Conservation (phyloP, 164 flowering plant species). For the Annona squamosa region DNA sequence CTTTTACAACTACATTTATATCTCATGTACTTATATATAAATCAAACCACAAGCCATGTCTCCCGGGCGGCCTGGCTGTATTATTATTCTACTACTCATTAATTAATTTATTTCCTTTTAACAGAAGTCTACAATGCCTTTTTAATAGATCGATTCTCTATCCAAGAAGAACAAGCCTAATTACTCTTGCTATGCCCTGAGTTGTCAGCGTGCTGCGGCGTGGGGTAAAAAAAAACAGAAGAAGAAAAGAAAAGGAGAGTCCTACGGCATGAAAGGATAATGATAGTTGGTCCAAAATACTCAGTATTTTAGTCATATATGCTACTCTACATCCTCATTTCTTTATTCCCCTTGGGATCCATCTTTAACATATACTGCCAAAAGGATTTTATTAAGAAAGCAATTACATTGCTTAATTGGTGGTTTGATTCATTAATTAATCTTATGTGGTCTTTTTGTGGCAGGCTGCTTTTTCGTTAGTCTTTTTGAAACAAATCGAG, state of each 20-base stretch:
- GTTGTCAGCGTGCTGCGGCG: slow-evolving; percentile 5
- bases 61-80: neutral
- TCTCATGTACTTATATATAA: neutral
- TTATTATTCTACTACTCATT: slow-evolving; percentile 3
- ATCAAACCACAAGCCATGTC: neutral
- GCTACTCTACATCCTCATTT: neutral
- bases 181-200: neutral
- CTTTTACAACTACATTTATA: neutral
- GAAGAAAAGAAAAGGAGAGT: too few species aligned
- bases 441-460: neutral
- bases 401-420: neutral
- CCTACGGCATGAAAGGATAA: slow-evolving; percentile 11
- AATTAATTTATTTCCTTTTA: neutral
- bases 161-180: slow-evolving; percentile 21
- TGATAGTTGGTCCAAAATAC: slow-evolving; percentile 9
- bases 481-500: neutral
- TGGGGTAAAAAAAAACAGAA: too few species aligned
- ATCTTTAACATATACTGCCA: neutral
- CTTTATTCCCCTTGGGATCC: neutral
- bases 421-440: neutral
- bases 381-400: neutral
- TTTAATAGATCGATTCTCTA: slow-evolving; percentile 15
- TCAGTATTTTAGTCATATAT: neutral
- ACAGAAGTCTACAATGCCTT: slow-evolving; percentile 9
- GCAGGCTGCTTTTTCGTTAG: neutral